phyloP scores from a whole-genome alignment of 768 basidiomycete species.

The Lactarius psammicola region DNA sequence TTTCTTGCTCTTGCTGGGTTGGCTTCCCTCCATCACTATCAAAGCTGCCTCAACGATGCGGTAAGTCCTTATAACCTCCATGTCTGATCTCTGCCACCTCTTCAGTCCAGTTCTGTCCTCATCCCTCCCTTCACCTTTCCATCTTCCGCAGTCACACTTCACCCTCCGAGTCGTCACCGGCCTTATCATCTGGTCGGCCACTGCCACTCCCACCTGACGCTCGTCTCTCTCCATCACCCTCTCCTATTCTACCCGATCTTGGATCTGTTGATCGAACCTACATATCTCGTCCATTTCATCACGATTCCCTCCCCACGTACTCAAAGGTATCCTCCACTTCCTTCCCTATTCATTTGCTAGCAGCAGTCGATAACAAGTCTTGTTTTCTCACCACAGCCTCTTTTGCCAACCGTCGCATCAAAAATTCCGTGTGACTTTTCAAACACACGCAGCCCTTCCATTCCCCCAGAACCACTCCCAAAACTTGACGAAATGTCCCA shows the following conservation, averaged over 20 bases:
- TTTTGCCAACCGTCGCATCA: conserved; percentile 2
- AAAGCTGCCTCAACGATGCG: conserved; percentile 26
- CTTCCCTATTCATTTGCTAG: neutral
- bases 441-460: conserved; percentile 10
- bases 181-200: conserved; percentile 18
- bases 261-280: conserved; percentile 24
- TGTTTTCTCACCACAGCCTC: conserved; percentile 6
- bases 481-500: conserved; percentile 46
- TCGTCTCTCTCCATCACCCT: conserved; percentile 13
- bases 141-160: conserved; percentile 20
- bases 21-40: conserved; percentile 28
- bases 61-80: conserved; percentile 29
- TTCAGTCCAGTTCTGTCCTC: conserved; percentile 12
- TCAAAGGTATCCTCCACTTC: conserved; percentile 13
- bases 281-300: conserved; percentile 21
- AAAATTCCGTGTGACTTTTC: conserved; percentile 1
- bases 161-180: conserved; percentile 17
- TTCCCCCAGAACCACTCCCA: conserved; percentile 26
- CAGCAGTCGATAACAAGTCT: neutral
- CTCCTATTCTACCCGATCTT: conserved; percentile 23
- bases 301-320: conserved; percentile 15
- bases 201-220: conserved; percentile 9
- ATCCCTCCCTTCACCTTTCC: conserved; percentile 18
- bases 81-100: conserved; percentile 12
- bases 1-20: conserved; percentile 19